These are phyloP conservation scores for Forsythia viridissima DNA, from an alignment of 257 asterid species.

Conservation along the genomic window DNA sequence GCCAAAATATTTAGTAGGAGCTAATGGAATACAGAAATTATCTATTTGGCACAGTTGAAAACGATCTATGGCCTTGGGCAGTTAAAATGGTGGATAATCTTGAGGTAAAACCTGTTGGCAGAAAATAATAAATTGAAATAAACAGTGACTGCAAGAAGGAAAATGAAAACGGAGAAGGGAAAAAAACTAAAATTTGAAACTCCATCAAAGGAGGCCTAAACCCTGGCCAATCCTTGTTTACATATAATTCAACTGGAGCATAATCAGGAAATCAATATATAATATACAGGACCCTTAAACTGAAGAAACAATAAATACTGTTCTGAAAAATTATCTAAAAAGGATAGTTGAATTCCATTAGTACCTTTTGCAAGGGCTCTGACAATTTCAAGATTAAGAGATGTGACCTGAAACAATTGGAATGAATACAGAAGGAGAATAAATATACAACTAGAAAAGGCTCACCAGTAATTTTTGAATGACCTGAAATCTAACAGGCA, in stretches of 20 bases:
- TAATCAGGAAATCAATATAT: neutral
- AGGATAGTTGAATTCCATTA: neutral
- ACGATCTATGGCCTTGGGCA: neutral
- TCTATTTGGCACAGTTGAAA: neutral
- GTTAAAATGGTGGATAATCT: neutral
- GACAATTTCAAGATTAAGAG: conserved; percentile 89
- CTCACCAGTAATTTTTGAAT: neutral
- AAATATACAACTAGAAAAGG: conserved; percentile 6
- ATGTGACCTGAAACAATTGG: conserved; percentile 66
- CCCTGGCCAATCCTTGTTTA: neutral
- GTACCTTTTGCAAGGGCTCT: conserved; percentile 92
- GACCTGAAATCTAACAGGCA: neutral
- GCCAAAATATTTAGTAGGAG: neutral
- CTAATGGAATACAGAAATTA: neutral
- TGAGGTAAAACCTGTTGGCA: neutral
- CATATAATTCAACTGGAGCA: neutral
- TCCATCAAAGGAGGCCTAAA: neutral
- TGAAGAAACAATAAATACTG: neutral
- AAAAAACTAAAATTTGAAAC: neutral
- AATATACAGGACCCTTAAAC: neutral
- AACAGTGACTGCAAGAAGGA: neutral
- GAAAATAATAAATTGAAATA: neutral
- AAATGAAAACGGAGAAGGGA: neutral
- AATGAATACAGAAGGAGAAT: conserved; percentile 2
- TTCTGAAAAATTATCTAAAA: neutral